Evolutionary conservation across 805 yeast genomes (phyloP).

Genomic region (Lipomyces lipofer): DNA sequence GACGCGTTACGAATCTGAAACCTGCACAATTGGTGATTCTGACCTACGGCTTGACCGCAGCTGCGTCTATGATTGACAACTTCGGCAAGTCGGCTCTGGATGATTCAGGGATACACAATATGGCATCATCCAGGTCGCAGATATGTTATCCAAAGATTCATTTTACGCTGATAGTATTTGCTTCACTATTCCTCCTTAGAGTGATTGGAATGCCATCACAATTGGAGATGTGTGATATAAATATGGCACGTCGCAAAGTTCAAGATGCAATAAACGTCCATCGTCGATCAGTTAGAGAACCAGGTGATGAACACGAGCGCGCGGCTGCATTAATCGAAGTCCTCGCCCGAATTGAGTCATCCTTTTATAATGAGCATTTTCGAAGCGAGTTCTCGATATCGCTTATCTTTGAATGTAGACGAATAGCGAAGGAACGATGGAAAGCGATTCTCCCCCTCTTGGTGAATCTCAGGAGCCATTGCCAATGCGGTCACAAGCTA

Average conservation of each 20-base stretch:
- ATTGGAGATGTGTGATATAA: not conserved
- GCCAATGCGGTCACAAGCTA: not conserved
- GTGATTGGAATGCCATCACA: not conserved
- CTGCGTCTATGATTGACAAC: not conserved
- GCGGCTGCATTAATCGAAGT: not conserved
- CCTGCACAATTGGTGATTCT: not conserved
- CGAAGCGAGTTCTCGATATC: not conserved
- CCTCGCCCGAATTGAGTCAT: conserved; percentile 4
- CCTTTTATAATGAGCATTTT: not conserved
- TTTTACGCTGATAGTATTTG: not conserved
- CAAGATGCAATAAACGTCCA: conserved; percentile 1
- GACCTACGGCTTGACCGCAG: not conserved
- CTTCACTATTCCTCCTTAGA: not conserved
- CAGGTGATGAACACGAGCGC: not conserved
- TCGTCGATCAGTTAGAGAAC: not conserved
- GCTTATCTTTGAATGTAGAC: not conserved
- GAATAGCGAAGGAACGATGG: not conserved
- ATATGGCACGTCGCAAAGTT: not conserved
- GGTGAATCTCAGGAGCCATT: not conserved
- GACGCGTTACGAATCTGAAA: not conserved
- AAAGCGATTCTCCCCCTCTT: not conserved
- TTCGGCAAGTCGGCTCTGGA: not conserved
- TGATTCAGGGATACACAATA: not conserved
- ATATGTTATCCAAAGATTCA: not conserved
- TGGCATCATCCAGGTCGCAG: not conserved